Evolutionary conservation across 768 basidiomycete species (phyloP), one percentile per base, ranked within the genome.

Genomic region (Exsudoporus frostii): DNA sequence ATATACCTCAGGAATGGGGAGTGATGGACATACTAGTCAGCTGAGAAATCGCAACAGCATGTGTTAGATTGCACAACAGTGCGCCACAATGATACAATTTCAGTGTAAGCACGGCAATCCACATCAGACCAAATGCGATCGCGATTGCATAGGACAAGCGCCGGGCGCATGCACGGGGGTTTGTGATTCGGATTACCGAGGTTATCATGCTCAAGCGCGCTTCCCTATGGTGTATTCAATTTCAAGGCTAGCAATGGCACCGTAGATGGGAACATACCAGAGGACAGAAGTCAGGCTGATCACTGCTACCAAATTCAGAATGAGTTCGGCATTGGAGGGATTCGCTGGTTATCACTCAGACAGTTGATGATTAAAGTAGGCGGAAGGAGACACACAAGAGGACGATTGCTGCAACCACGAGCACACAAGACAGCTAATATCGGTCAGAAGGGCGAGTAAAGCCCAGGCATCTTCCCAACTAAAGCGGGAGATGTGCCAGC

Each of bases 151-250:
- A 51, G 33, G 45, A 47, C 10, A 15, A 4, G 24, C 19, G 42
- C 20, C 38, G 44, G 10, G 46, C 24, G 25, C 6, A 11, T n/a
- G 17, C 7, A 40, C n/a, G 41, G 24, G 48, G 50, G n/a, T 54
- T 33, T 25, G 49, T 39, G 14, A 56, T 55, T 42, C 57, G 45
- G 19, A 52, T 48, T 19, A 63, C 36, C 0, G 48, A 34, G 4
- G 45, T 14, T 27, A 63, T 51, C 51, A 63, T 60, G 49, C 62
- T 60, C 51, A 63, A 46, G 25, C 58, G 61, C 0, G 58, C 51
- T 38, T 32, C 55, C 62, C 55, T 60, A 15, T 33, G 14, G 4
- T 10, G 5, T 2, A 37, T 38, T 48, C 25, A 15, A 33, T 19
- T 24, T 33, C 45, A 15, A 19, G 13, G 20, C 8, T 1, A 45